These are phyloP conservation scores for Verticillium zaregamsianum DNA, from an alignment of 2,329 filamentous ascomycete genomes.

Conservation along the genomic window DNA sequence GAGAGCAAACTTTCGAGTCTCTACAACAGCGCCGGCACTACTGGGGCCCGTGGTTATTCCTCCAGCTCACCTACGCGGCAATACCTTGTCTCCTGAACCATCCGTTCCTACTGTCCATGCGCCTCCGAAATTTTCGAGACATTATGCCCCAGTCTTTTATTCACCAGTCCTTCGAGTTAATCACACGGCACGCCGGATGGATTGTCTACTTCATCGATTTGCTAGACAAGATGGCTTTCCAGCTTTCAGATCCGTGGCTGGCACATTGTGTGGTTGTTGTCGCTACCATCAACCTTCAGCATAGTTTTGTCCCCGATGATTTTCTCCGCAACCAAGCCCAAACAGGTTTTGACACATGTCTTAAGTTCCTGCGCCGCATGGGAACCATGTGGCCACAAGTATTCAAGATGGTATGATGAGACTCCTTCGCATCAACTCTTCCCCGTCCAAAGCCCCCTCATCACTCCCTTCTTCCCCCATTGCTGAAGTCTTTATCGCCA, in stretches of 20 bases:
- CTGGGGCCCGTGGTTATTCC: slow-evolving; percentile 49
- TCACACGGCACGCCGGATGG: slow-evolving; percentile 25
- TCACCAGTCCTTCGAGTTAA: slow-evolving; percentile 47
- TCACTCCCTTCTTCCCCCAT: no score
- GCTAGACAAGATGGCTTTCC: slow-evolving; percentile 19
- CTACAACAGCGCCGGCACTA: slow-evolving; percentile 42
- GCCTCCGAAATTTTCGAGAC: slow-evolving; percentile 46
- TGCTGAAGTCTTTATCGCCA: no score
- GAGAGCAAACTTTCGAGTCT: slow-evolving; percentile 32
- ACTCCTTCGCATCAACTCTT: neutral
- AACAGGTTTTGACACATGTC: slow-evolving; percentile 21
- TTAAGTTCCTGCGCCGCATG: slow-evolving; percentile 18
- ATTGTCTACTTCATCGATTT: no score
- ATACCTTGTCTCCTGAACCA: slow-evolving; percentile 50
- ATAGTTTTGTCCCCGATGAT: slow-evolving; percentile 37
- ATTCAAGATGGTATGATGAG: slow-evolving; percentile 17
- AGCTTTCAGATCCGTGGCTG: slow-evolving; percentile 28
- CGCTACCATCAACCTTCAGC: slow-evolving; percentile 49
- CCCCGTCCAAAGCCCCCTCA: neutral
- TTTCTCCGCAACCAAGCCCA: slow-evolving; percentile 12
- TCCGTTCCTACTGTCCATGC: slow-evolving; percentile 46
- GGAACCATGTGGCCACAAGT: slow-evolving; percentile 19
- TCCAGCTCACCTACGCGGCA: slow-evolving; percentile 48
- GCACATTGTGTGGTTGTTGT: slow-evolving; percentile 46
- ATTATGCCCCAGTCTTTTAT: slow-evolving; percentile 51